phyloP scores from a whole-genome alignment of 129 eudicot genomes.

The Escallonia rubra region DNA sequence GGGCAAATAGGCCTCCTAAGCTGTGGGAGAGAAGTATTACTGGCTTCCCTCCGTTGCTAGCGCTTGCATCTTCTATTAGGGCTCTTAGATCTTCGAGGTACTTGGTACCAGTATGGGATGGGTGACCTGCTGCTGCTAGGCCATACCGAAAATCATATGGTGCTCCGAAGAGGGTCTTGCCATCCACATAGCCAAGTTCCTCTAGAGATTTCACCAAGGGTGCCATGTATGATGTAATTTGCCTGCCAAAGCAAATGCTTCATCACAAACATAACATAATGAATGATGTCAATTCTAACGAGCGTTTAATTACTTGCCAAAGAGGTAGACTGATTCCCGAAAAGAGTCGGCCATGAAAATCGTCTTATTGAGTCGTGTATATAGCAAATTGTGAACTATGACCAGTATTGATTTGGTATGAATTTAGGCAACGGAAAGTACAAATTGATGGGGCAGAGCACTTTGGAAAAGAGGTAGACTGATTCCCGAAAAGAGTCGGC shows the following conservation, averaged over 20 bases:
- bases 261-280: too few relatives aligned
- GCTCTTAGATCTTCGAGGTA: slow-evolving; percentile 56
- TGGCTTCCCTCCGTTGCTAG: slow-evolving; percentile 47
- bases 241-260: slow-evolving; percentile 26
- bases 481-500: too few relatives aligned
- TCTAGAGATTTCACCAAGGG: slow-evolving; percentile 57
- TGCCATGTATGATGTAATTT: slow-evolving; percentile 66
- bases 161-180: slow-evolving; percentile 67
- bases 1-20: slow-evolving; percentile 68
- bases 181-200: slow-evolving; percentile 51
- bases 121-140: slow-evolving; percentile 69
- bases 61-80: slow-evolving; percentile 58
- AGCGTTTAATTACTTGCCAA: too few relatives aligned
- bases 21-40: slow-evolving; percentile 78
- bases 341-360: too few relatives aligned
- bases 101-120: slow-evolving; percentile 42
- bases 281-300: too few relatives aligned
- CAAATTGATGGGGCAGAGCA: too few relatives aligned
- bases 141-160: slow-evolving; percentile 94
- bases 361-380: too few relatives aligned
- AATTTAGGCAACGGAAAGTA: too few relatives aligned
- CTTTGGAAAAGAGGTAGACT: too few relatives aligned
- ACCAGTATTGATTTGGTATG: too few relatives aligned
- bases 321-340: too few relatives aligned
- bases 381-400: too few relatives aligned